These are phyloP conservation scores for Pharus latifolius DNA, from an alignment of 176 grass and related monocot genomes.

Conservation along the genomic window DNA sequence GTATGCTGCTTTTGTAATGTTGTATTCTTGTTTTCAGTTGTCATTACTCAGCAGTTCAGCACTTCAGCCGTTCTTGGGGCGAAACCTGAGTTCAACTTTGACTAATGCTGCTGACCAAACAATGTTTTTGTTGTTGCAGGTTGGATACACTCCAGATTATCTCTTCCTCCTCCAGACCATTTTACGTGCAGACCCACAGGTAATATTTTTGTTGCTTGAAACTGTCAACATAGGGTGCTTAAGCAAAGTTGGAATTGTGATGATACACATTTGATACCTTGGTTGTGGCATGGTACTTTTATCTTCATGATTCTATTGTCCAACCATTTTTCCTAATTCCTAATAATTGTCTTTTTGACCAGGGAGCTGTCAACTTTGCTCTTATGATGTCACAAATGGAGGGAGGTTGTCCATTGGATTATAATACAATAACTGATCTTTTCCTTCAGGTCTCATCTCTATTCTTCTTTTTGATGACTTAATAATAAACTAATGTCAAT, in stretches of 20 bases:
- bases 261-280: not conserved
- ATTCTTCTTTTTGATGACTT: too few species aligned
- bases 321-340: not conserved
- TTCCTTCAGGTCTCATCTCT: slow-evolving; percentile 76
- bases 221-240: slow-evolving; percentile 2
- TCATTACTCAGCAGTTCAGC: not conserved
- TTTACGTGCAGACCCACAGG: slow-evolving; percentile 90
- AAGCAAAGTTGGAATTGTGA: not conserved
- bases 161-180: slow-evolving; percentile 94
- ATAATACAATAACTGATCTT: slow-evolving; percentile 92
- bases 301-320: not conserved
- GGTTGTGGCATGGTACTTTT: slow-evolving; percentile 2
- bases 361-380: slow-evolving; percentile 97
- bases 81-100: slow-evolving; percentile 4
- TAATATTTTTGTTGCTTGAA: slow-evolving; percentile 10
- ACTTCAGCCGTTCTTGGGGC: too few species aligned
- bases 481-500: too few species aligned
- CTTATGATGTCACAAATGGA: slow-evolving; percentile 99
- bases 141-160: slow-evolving; percentile 92
- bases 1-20: slow-evolving; percentile 16
- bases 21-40: not conserved
- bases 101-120: slow-evolving; percentile 14
- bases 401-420: slow-evolving; percentile 82
- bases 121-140: slow-evolving; percentile 34
- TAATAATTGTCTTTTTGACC: not conserved